Percentiles rank a stretch among this genome's conserved stretches.
Evolutionary conservation across 257 asterid genomes (phyloP).

Genomic region (Agastache rugosa): DNA sequence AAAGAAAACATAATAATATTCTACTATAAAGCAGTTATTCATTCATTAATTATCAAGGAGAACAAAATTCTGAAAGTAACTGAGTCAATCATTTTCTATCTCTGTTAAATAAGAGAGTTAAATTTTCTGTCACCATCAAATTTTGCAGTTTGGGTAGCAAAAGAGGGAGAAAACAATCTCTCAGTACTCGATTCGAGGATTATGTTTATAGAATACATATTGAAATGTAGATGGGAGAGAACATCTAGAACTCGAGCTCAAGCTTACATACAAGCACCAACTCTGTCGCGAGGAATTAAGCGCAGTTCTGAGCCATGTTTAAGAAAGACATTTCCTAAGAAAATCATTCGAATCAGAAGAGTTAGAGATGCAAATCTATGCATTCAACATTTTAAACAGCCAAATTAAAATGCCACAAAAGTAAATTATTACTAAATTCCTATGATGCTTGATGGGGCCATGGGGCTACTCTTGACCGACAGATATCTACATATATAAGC

Average conservation of each 20-base stretch:
- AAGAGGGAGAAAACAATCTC: constrained; percentile 24
- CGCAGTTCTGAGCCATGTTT: constrained; percentile 93
- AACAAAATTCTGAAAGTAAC: neutral
- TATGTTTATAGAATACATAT: constrained; percentile 24
- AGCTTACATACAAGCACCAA: constrained; percentile 52
- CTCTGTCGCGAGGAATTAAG: constrained; percentile 91
- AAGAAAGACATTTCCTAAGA: constrained; percentile 89
- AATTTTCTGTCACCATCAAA: neutral
- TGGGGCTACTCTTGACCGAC: neutral
- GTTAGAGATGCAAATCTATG: constrained; percentile 22
- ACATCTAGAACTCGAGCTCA: constrained; percentile 28
- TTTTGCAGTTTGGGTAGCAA: constrained; percentile 5
- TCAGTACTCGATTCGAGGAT: constrained; percentile 18
- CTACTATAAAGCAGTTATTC: neutral
- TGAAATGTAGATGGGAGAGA: constrained; percentile 22
- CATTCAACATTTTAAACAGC: constrained; percentile 23
- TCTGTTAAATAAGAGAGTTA: constrained; percentile 22
- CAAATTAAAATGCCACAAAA: neutral
- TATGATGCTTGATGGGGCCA: neutral
- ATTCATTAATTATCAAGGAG: constrained; percentile 18
- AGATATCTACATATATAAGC: neutral
- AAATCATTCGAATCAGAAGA: constrained; percentile 24
- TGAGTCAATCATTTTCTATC: constrained; percentile 12
- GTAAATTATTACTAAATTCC: neutral
- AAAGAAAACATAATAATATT: neutral